Evolutionary conservation across 345 rosid genomes (phyloP), one percentile per base, ranked within the genome.

Genomic region (Dimocarpus longan): DNA sequence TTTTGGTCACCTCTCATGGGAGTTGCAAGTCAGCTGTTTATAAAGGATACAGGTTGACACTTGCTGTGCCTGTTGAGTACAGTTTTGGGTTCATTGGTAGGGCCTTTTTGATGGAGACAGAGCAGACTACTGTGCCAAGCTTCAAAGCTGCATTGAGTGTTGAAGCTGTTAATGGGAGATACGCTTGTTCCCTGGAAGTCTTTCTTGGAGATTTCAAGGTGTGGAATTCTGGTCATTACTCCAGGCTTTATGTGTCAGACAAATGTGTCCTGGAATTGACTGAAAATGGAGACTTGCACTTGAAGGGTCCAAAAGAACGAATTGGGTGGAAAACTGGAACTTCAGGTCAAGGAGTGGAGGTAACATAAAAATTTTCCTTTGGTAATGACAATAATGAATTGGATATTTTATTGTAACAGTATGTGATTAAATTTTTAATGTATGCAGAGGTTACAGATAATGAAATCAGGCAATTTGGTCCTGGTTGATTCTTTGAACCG

Each of bases 221-320:
- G 48, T 95, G 98, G 98, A 92, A 80, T 75, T 95, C 98, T 40
- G 98, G 98, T 0, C 99, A 95, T 82, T 91, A 90, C 85, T 88
- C 89, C 13, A 82, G 75, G 43, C 89, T 92, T 80, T 88, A 81
- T 76, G 84, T 83, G 21, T 68, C 82, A 26, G 93, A 83, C 26
- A 80, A 78, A 68, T 95, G 99, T 64, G 84, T 89, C 26, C 82
- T 93, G 16, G 88, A 92, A 83, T 89, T 95, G 18, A 82, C 93
- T 0, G 40, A 83, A 56, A 86, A 87, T 28, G 99, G 98, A 50
- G 97, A 95, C 84, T 88, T 95, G 73, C 93, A 81, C 70, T 73
- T 93, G 43, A 92, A 83, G 85, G 91, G 96, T 46, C 82, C 54
- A 1, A 81, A 87, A 21, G 86, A 83, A n/a, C 77, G 19, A 75